Percentiles rank a stretch among this genome's conserved stretches.
These are phyloP conservation scores for Tetrapisispora arboricola DNA, from an alignment of 805 yeast species.

Conservation along the genomic window DNA sequence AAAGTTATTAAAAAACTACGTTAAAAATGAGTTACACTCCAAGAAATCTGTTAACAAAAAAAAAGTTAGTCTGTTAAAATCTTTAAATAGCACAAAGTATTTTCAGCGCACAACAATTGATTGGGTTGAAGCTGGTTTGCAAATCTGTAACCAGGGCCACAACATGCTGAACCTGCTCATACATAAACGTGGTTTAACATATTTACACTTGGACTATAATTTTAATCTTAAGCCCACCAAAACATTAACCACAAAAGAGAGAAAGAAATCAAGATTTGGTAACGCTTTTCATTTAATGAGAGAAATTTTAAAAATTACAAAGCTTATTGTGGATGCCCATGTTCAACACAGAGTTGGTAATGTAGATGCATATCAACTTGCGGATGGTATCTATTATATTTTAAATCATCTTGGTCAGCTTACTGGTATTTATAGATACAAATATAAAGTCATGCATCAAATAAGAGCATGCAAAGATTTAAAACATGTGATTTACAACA, in stretches of 20 bases:
- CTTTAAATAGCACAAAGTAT: constrained; percentile 68
- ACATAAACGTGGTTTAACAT: constrained; percentile 84
- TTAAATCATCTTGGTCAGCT: constrained; percentile 90
- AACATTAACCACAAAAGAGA: constrained; percentile 89
- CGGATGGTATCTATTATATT: constrained; percentile 88
- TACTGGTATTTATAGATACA: constrained; percentile 93
- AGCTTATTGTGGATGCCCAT: constrained; percentile 85
- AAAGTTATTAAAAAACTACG: constrained; percentile 67
- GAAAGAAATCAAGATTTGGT: constrained; percentile 93
- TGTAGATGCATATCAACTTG: constrained; percentile 85
- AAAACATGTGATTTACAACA: constrained; percentile 80
- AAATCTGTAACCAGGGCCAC: constrained; percentile 85
- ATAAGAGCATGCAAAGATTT: constrained; percentile 91
- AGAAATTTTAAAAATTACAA: constrained; percentile 75
- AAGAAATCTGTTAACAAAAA: constrained; percentile 34
- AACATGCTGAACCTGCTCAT: constrained; percentile 85
- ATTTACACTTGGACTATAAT: constrained; percentile 87
- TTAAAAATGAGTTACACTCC: constrained; percentile 59
- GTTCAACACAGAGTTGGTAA: constrained; percentile 85
- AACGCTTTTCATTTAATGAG: constrained; percentile 90
- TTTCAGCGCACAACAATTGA: constrained; percentile 88
- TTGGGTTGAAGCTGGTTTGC: constrained; percentile 98
- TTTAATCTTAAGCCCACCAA: constrained; percentile 94
- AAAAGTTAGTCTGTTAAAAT: constrained; percentile 50
- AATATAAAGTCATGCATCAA: constrained; percentile 97